Conservation (phyloP, 176 grass and related monocot species). For the Eleusine indica region DNA sequence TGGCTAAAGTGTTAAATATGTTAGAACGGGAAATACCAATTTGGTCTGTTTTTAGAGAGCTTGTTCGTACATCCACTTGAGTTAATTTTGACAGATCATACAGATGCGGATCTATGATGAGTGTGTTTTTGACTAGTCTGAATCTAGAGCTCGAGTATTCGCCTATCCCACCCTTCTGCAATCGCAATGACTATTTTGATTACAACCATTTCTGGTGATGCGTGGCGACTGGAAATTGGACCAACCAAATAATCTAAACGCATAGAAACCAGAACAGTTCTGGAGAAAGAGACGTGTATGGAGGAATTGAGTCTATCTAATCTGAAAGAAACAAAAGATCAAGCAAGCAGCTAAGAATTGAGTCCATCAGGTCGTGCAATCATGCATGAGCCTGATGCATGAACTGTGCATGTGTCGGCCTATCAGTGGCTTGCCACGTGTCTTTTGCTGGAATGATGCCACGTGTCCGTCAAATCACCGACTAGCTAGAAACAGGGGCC, state of each 20-base stretch:
- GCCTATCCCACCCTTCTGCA: constrained; percentile 32
- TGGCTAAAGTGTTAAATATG: too few relatives aligned
- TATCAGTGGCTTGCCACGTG: too few relatives aligned
- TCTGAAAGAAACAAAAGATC: too few relatives aligned
- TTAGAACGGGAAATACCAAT: too few relatives aligned
- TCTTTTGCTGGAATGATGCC: too few relatives aligned
- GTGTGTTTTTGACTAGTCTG: constrained; percentile 28
- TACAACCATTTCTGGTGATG: constrained; percentile 22
- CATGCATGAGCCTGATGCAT: too few relatives aligned
- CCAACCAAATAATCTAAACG: not conserved
- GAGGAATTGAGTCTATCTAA: too few relatives aligned
- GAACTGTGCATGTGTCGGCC: too few relatives aligned
- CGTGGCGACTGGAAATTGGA: constrained; percentile 21
- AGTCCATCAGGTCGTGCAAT: too few relatives aligned
- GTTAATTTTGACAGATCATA: constrained; percentile 37
- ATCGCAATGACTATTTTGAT: constrained; percentile 31
- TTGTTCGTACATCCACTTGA: not conserved
- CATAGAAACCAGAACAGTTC: not conserved
- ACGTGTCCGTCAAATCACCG: not conserved
- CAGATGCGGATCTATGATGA: constrained; percentile 2
- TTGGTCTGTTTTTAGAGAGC: not conserved
- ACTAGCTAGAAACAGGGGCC: constrained; percentile 11
- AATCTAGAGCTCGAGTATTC: constrained; percentile 25
- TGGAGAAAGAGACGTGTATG: not conserved
- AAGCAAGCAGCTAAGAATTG: too few relatives aligned